Conservation (phyloP, 495 filamentous ascomycete genomes). For the Hypoxylon perforatum region DNA sequence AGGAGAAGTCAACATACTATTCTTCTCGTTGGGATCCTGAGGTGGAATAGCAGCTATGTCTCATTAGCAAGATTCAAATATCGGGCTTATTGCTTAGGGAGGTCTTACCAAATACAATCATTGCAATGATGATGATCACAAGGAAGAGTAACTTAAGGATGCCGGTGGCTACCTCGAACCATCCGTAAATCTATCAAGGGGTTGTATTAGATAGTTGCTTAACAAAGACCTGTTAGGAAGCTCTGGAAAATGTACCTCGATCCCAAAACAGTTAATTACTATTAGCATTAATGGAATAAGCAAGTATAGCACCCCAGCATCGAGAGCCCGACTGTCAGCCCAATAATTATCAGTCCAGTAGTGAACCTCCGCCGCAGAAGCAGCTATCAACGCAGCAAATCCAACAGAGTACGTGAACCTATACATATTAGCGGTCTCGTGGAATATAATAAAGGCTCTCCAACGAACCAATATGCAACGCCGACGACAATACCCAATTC, state of each 20-base stretch:
- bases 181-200: slow-evolving; percentile 37
- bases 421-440: slow-evolving; percentile 3
- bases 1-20: background rate
- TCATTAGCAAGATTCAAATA: background rate
- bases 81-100: background rate
- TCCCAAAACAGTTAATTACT: slow-evolving; percentile 34
- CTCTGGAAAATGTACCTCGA: slow-evolving; percentile 23
- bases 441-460: background rate
- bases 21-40: background rate
- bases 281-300: slow-evolving; percentile 32
- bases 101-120: slow-evolving; percentile 31
- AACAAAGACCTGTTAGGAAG: background rate
- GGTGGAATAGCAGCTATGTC: background rate
- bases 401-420: slow-evolving; percentile 60
- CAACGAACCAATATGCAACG: slow-evolving; percentile 58
- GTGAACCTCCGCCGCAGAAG: slow-evolving; percentile 51
- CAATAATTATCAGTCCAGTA: slow-evolving; percentile 42
- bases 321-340: slow-evolving; percentile 19
- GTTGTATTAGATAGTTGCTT: background rate
- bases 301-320: slow-evolving; percentile 34
- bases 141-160: slow-evolving; percentile 37
- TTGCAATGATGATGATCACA: slow-evolving; percentile 21
- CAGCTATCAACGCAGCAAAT: slow-evolving; percentile 54
- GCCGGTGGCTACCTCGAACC: slow-evolving; percentile 38
- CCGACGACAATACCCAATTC: slow-evolving; percentile 60